A percentile compares a stretch with the other conserved stretches of the same genome.
These are phyloP conservation scores for Noccaea bulbosa DNA, from an alignment of 345 rosid genomes.

Conservation along the genomic window DNA sequence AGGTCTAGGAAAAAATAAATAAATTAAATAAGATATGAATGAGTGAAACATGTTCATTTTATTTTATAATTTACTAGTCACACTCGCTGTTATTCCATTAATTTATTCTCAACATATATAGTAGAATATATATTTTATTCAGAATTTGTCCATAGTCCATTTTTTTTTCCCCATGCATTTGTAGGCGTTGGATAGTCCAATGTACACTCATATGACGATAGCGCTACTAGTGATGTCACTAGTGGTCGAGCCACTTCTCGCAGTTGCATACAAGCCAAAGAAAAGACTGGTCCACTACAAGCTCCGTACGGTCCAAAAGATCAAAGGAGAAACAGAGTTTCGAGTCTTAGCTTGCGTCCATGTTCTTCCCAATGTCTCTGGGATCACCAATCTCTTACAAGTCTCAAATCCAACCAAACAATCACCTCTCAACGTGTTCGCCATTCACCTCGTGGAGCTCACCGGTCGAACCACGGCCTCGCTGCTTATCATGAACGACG, in stretches of 20 bases:
- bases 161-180: background rate
- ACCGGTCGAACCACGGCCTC: constrained; percentile 67
- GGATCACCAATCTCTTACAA: constrained; percentile 58
- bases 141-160: constrained; percentile 3
- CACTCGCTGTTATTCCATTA: too few relatives aligned
- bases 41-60: too few relatives aligned
- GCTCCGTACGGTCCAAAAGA: constrained; percentile 52
- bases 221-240: constrained; percentile 52
- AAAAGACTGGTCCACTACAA: constrained; percentile 38
- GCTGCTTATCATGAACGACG: constrained; percentile 60
- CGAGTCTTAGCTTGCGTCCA: constrained; percentile 64
- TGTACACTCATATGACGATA: constrained; percentile 50
- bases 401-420: constrained; percentile 54
- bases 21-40: background rate
- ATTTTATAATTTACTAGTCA: too few relatives aligned
- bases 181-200: constrained; percentile 49
- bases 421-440: constrained; percentile 59
- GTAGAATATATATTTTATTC: too few relatives aligned
- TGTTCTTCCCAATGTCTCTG: constrained; percentile 43
- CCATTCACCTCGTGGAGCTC: constrained; percentile 63
- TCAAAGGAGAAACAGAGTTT: constrained; percentile 49
- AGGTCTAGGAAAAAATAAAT: background rate
- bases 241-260: constrained; percentile 45
- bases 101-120: too few relatives aligned
- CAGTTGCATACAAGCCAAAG: constrained; percentile 45